Conservation (phyloP, 352 stramenopile species). For the Pythium sp. region DNA sequence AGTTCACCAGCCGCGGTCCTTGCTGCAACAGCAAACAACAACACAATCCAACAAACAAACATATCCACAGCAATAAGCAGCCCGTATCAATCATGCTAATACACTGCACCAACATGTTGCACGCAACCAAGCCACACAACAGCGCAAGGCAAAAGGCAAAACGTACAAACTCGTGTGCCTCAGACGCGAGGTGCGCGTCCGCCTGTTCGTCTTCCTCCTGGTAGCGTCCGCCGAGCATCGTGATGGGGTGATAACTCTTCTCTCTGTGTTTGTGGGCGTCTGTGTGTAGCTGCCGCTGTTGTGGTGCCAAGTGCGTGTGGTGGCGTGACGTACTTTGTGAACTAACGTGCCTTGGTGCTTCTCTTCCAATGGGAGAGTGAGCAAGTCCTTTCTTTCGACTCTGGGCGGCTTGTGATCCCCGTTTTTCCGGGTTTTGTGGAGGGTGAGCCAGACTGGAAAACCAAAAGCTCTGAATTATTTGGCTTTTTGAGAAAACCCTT, state of each 20-base stretch:
- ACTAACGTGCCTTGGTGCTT: not conserved
- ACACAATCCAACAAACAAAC: constrained; percentile 7
- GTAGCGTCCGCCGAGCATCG: constrained; percentile 20
- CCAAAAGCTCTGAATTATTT: too few relatives aligned
- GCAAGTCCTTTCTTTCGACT: not conserved
- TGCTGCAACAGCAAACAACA: constrained; percentile 30
- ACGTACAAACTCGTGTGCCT: constrained; percentile 24
- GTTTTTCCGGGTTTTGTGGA: too few relatives aligned
- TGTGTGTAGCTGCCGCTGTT: not conserved
- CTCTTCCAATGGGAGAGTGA: constrained; percentile 10
- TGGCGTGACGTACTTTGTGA: not conserved
- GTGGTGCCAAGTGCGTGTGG: not conserved
- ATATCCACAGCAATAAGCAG: constrained; percentile 12
- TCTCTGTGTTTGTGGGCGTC: not conserved
- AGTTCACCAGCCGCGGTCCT: constrained; percentile 82
- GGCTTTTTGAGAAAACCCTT: too few relatives aligned
- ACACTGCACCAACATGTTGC: not conserved
- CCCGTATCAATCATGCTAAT: not conserved
- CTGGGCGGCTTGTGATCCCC: not conserved
- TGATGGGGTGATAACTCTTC: not conserved
- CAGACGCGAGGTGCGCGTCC: constrained; percentile 9
- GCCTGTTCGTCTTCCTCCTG: constrained; percentile 19
- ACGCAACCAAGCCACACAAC: not conserved
- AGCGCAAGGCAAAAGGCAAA: not conserved
- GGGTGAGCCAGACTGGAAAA: too few relatives aligned